Percentiles rank a stretch among this genome's conserved stretches.
Conservation (phyloP, 1,284 basidiomycete genomes). For the Cronartium ribicola region DNA sequence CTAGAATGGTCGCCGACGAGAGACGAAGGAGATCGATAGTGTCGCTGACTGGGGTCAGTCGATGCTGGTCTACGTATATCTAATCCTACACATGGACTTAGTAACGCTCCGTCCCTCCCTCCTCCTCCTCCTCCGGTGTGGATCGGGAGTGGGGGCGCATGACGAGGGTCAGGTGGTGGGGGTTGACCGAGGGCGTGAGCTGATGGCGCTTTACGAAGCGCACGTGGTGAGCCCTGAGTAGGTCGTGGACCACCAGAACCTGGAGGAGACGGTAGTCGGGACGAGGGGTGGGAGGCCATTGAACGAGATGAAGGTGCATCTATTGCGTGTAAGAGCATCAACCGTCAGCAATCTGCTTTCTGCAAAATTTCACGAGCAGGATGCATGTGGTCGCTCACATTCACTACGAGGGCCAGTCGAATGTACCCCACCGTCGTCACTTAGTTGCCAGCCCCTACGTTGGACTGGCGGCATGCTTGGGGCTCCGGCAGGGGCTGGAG, state of each 20-base stretch:
- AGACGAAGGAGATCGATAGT: slow-evolving; percentile 20
- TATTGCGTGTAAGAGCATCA: too few relatives aligned
- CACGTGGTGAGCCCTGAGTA: background rate
- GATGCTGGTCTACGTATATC: slow-evolving; percentile 15
- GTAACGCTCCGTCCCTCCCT: background rate
- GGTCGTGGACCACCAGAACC: background rate
- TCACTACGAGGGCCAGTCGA: background rate
- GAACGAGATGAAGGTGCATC: too few relatives aligned
- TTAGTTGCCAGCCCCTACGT: background rate
- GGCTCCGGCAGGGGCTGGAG: too few relatives aligned
- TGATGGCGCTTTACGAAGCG: slow-evolving; percentile 34
- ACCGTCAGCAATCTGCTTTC: too few relatives aligned
- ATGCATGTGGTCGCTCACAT: background rate
- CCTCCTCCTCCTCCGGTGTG: background rate
- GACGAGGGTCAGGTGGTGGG: background rate
- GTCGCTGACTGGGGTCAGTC: slow-evolving; percentile 25
- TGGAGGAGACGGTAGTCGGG: slow-evolving; percentile 4
- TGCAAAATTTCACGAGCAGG: too few relatives aligned
- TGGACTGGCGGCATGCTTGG: background rate
- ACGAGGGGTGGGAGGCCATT: background rate
- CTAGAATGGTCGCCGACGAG: background rate
- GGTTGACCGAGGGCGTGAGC: slow-evolving; percentile 29
- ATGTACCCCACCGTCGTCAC: background rate
- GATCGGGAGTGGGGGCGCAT: background rate
- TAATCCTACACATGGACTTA: background rate